phyloP scores from a whole-genome alignment of 345 rosid species.

The Stellera chamaejasme region DNA sequence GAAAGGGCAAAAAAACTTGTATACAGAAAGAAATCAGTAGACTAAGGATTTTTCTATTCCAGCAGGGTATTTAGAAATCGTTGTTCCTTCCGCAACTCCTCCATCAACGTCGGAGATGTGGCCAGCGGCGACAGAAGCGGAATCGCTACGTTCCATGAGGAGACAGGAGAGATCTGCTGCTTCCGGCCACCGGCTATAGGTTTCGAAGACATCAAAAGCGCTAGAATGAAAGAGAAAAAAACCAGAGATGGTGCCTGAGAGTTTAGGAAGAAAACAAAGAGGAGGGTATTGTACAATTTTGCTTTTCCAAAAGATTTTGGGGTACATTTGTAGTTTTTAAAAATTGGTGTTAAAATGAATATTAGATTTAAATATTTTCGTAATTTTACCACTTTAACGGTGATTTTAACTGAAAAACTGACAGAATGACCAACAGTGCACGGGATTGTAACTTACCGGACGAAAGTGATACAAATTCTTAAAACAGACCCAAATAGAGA shows the following conservation, averaged over 20 bases:
- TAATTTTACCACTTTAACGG: too few relatives aligned
- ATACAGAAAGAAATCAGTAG: conserved; percentile 1
- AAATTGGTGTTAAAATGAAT: too few relatives aligned
- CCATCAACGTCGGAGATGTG: conserved; percentile 47
- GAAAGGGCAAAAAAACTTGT: neutral
- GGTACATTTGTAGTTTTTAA: too few relatives aligned
- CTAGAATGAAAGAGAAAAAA: neutral
- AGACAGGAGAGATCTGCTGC: conserved; percentile 41
- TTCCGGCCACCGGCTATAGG: conserved; percentile 14
- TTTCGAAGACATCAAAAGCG: neutral
- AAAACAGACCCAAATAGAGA: too few relatives aligned
- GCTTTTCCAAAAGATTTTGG: too few relatives aligned
- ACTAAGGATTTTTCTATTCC: neutral
- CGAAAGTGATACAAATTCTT: too few relatives aligned
- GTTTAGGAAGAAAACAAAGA: neutral
- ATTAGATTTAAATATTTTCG: too few relatives aligned
- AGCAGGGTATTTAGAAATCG: too few relatives aligned
- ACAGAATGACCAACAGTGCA: too few relatives aligned
- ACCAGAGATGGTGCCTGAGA: neutral
- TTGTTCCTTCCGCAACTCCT: conserved; percentile 23
- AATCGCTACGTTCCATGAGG: conserved; percentile 73
- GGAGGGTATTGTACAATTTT: neutral
- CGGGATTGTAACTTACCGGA: too few relatives aligned
- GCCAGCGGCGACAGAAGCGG: conserved; percentile 84
- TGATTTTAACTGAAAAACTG: too few relatives aligned